Evolutionary conservation across 768 basidiomycete species (phyloP).

Genomic region (Peribolospora baueri): DNA sequence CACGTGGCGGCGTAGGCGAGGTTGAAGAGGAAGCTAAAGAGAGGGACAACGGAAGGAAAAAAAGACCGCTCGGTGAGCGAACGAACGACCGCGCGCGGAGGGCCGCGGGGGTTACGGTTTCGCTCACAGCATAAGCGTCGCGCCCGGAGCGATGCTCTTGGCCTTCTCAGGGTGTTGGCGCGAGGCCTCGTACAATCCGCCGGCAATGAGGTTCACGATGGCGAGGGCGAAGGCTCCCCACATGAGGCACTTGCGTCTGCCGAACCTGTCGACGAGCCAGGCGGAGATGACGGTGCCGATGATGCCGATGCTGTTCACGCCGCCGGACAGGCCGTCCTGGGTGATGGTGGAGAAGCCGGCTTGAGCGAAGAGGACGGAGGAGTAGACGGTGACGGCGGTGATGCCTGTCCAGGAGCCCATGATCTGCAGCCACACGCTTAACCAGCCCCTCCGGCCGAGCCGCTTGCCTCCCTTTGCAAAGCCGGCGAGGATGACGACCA

Average conservation of each 20-base stretch:
- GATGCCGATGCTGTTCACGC: constrained; percentile 11
- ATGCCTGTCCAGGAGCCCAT: constrained; percentile 12
- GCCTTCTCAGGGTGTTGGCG: constrained; percentile 3
- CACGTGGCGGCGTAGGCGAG: constrained; percentile 16
- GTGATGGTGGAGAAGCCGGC: constrained; percentile 10
- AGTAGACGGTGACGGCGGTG: constrained; percentile 9
- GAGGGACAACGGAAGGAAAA: constrained; percentile 21
- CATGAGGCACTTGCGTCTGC: constrained; percentile 9
- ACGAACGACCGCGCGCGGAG: no score
- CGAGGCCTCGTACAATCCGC: constrained; percentile 9
- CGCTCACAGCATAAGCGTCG: constrained; percentile 1
- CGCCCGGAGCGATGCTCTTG: constrained; percentile 9
- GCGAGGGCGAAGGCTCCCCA: constrained; percentile 3
- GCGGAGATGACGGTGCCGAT: constrained; percentile 10
- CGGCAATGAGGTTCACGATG: constrained; percentile 9
- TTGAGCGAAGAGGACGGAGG: constrained; percentile 10
- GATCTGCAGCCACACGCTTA: constrained; percentile 11
- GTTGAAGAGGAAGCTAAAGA: constrained; percentile 20
- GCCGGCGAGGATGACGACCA: constrained; percentile 3
- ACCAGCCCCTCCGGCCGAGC: constrained; percentile 10
- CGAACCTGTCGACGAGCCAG: constrained; percentile 6
- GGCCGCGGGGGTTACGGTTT: no score
- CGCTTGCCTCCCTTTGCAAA: constrained; percentile 4
- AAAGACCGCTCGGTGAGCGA: no score
- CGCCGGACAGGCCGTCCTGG: constrained; percentile 12